Percentiles rank a stretch among this genome's conserved stretches.
These are phyloP conservation scores for Pestalotiopsis sp. DNA, from an alignment of 2,329 filamentous ascomycete species.

Conservation along the genomic window DNA sequence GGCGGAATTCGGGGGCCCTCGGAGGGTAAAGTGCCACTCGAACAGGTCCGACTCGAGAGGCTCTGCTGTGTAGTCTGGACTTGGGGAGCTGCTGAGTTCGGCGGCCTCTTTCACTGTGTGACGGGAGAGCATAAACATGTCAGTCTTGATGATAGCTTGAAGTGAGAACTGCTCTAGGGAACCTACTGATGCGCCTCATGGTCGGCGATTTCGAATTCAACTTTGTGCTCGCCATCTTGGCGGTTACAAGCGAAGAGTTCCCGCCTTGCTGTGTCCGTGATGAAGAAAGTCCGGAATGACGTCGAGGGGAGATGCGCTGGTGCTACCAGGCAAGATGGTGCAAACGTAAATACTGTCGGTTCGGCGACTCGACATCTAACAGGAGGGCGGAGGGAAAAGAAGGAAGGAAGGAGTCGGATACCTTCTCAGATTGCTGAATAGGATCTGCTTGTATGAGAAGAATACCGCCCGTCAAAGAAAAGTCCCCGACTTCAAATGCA, in stretches of 20 bases:
- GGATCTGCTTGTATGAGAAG: too few relatives aligned
- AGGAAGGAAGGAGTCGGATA: too few relatives aligned
- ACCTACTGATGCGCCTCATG: conserved; percentile 78
- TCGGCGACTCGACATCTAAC: too few relatives aligned
- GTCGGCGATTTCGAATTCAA: conserved; percentile 80
- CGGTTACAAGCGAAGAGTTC: too few relatives aligned
- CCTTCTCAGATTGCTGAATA: too few relatives aligned
- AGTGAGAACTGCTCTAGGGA: conserved; percentile 7
- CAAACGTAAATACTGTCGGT: too few relatives aligned
- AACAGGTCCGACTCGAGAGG: conserved; percentile 90
- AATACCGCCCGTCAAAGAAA: too few relatives aligned
- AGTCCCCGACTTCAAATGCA: background rate
- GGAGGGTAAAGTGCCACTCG: conserved; percentile 99
- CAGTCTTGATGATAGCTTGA: background rate
- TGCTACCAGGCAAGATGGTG: too few relatives aligned
- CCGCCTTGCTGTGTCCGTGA: too few relatives aligned
- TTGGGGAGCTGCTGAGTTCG: conserved; percentile 79
- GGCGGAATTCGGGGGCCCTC: conserved; percentile 79
- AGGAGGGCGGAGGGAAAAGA: too few relatives aligned
- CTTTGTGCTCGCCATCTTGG: conserved; percentile 43
- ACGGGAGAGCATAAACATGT: conserved; percentile 23
- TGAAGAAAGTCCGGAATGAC: too few relatives aligned
- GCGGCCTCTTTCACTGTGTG: conserved; percentile 81
- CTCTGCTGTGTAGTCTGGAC: conserved; percentile 80
- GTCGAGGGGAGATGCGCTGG: too few relatives aligned